Evolutionary conservation across 345 rosid species (phyloP), one percentile per base, ranked within the genome.

Genomic region (Theobroma cacao): DNA sequence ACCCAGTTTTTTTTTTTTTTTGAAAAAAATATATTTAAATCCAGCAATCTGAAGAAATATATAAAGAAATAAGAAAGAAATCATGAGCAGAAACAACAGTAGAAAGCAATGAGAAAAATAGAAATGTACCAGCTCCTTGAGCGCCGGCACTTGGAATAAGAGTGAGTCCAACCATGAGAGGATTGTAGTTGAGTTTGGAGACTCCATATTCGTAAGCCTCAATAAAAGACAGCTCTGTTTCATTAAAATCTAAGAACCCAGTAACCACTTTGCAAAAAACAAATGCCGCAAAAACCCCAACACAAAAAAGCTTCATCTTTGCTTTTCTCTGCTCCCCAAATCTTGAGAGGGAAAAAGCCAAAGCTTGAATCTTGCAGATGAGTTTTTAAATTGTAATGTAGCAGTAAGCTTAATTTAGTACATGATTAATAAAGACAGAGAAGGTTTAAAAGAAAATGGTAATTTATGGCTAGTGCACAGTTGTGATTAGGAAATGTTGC

Each of bases 81-180:
- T 11, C 48, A 38, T 74, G 53, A 72, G 50, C 80, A 61, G 22
- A 43, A 24, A 38, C 2, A 52, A 36, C 40, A 28, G 30, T n/a
- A 28, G 20, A 22, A 40, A 33, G 58, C 38, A 13, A 50, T 20
- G 3, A 43, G 15, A n/a, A 1, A 58, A 22, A 17, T 17, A 12
- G 66, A 69, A 74, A 33, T 76, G 83, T 83, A 93, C 99, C 99
- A 70, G 98, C 99, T 85, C 98, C 91, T 79, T 88, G 90, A 31
- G 93, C 90, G 36, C 82, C 90, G 81, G 98, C 94, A 72, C 84
- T 82, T 63, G 75, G 86, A 85, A 95, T 92, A 73, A 95, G 94
- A 24, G 97, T 91, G 75, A 95, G 93, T 36, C 97, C 99, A 31
- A 95, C 99, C 91, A 91, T 81, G 72, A 91, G 71, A 72, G 93